Percentiles rank a stretch among this genome's conserved stretches.
These are phyloP conservation scores for Gossypium lobatum DNA, from an alignment of 441 rosid species.

Conservation along the genomic window DNA sequence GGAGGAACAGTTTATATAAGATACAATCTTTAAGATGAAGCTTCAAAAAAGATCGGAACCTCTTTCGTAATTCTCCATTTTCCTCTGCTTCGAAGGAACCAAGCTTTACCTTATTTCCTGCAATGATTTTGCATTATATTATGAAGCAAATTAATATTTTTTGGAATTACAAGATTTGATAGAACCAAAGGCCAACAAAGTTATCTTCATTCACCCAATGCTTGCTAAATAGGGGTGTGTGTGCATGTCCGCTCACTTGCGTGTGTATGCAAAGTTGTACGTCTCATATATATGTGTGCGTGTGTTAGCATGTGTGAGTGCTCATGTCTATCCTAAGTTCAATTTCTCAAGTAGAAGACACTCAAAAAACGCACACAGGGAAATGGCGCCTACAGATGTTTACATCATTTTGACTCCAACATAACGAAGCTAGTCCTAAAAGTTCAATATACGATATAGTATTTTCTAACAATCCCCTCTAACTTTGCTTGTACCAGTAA, in stretches of 20 bases:
- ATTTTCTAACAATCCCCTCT: neutral
- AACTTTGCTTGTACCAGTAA: neutral
- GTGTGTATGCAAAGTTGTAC: neutral
- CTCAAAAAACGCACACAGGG: neutral
- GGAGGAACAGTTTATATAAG: neutral
- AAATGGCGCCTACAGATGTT: neutral
- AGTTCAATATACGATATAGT: neutral
- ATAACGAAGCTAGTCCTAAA: neutral
- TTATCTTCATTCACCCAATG: neutral
- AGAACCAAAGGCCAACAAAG: neutral
- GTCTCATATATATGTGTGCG: neutral
- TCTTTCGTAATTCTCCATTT: neutral
- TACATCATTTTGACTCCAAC: neutral
- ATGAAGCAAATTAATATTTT: neutral
- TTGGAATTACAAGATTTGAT: neutral
- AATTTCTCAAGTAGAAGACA: neutral
- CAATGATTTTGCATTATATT: neutral
- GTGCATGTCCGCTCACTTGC: neutral
- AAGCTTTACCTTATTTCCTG: constrained; percentile 1
- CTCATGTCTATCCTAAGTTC: neutral
- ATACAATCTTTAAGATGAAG: neutral
- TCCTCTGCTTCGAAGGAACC: neutral
- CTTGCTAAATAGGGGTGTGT: neutral
- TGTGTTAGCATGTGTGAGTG: neutral
- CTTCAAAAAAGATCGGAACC: neutral